Evolutionary conservation across 106 monocot species (phyloP), one percentile per base, ranked within the genome.

Genomic region (Dioscorea dumetorum): DNA sequence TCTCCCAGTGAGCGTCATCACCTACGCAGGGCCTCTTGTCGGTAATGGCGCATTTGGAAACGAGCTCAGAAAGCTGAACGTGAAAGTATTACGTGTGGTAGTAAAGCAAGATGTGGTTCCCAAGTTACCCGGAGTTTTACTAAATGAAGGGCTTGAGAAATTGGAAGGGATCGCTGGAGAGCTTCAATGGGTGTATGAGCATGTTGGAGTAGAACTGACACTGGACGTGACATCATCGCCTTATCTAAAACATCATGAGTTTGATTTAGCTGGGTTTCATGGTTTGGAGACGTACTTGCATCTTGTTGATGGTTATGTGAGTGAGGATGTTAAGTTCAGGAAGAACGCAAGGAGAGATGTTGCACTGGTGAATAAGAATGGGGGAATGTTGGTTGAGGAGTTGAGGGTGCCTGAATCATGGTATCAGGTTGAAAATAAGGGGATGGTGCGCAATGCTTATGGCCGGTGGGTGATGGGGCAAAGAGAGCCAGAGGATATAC

Each of bases 221-320:
- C 66, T 91, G 14, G 72, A 87, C 33, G 69, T 68, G 4, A 34
- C 8, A 16, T 19, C 62, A 33, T 91, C 91, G 18, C 84, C 84
- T n/a, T 87, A 80, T 33, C 60, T 91, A 72, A 88, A 80, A 66
- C 72, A 52, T 28, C 28, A 28, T 0, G 64, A 69, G 3, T 7
- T 77, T 22, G 73, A 85, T 49, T n/a, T 80, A 20, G 63, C 66
- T 15, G 85, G 85, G 19, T 78, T 80, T 51, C 91, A 91, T 64
- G 70, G 70, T 58, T 62, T 91, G 35, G 91, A 91, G 78, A 80
- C 78, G 0, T 91, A 91, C 76, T 49, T 88, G 60, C 91, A 91
- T 68, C 63, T 85, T 41, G 79, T 88, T 16, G 88, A 87, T 50
- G 91, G 84, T 4, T 71, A 66, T 58, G 23, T 74, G 49, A 58